Base-by-base conservation (phyloP, 768 basidiomycete species). In the Leccinum broughii region DNA sequence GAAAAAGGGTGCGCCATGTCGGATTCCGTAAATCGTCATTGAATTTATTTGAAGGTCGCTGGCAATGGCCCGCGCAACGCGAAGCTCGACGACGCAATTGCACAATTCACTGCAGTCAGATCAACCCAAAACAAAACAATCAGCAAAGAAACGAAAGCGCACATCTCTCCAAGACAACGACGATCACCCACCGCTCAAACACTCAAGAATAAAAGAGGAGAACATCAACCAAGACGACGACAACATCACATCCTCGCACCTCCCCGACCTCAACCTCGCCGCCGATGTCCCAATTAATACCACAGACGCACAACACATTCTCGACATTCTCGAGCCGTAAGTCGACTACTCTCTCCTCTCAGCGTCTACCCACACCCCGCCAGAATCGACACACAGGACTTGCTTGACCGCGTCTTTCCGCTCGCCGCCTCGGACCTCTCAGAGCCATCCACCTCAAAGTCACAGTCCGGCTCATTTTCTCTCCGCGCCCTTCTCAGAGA, bases 351-450 rank as follows among this genome's bases (percentile, higher is more conserved):
- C 46, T 35, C 26, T 24, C 30, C 13, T 2, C 20, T 26, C 41
- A 13, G 44, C 54, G 6, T 28, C 34, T 37, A 32, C 37, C 48
- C 54, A 57, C 66, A 49, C 39, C 6, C 62, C 51, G 49, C 22
- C 69, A 90, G 89, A 65, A 76, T 85, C 61, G 92, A 93, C 72
- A 80, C 80, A 0, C 90, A 90, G 64, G 89, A 86, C 51, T 78
- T 93, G 5, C 84, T 93, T 10, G 90, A 93, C 78, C 87, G 91
- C 65, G 87, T 90, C 63, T 88, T 89, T 69, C 84, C 86, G 39
- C 76, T 86, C 24, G 77, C 77, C 22, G 70, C 77, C 56, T 62
- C 65, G 7, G 71, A 77, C 63, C 73, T 76, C 48, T 70, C 76
- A 41, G 70, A 76, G n/a, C 76, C 82, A 1, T 74, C 78, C 17